Base-by-base conservation (phyloP, 1,284 basidiomycete genomes). In the Ceratobasidium papillatum region DNA sequence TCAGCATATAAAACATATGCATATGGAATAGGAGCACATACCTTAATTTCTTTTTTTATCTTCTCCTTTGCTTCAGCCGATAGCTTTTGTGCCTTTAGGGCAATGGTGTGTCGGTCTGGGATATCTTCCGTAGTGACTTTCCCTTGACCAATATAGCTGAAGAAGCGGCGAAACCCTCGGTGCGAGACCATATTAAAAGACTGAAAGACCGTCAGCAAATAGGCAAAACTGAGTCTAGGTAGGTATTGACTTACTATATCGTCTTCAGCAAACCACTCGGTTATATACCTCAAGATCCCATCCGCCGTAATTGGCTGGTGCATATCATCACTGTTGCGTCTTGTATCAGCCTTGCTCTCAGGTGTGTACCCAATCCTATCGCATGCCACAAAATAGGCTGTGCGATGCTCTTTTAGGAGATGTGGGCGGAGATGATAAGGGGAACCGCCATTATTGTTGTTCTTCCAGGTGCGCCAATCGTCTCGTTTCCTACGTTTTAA, bases 161-260 rank as follows among this genome's bases (percentile, higher is more conserved):
- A 59, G 32, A 77, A 49, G 12, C 74, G n/a, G 14, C 75, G 63
- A 45, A 77, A 77, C 32, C 74, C 75, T 27, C 59, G 61, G 45
- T 47, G 58, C 17, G 74, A 73, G 22, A 77, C 41, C 52, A 77
- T 62, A 38, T 64, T 64, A n/a, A 77, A 27, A 3, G 75, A 73
- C 76, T 77, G n/a, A 25, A 14, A 43, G 12, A 22, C 8, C 14
- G 22, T 56, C 27, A 32, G 51, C 30, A 51, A 7, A 36, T n/a
- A 19, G 47, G 14, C 12, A 12, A 43, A 54, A 30, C 25, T 14
- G 8, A 41, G 34, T 17, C 5, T 17, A 22, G 41, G 22, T 17
- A 27, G 34, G 22, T 12, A n/a, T n/a, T n/a, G 14, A 62, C 62
- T 59, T 51, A 76, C 75, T 25, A 75, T 74, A 49, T 76, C 74